Base-by-base conservation (phyloP, 2,329 filamentous ascomycete species). In the Diaporthe sp. region DNA sequence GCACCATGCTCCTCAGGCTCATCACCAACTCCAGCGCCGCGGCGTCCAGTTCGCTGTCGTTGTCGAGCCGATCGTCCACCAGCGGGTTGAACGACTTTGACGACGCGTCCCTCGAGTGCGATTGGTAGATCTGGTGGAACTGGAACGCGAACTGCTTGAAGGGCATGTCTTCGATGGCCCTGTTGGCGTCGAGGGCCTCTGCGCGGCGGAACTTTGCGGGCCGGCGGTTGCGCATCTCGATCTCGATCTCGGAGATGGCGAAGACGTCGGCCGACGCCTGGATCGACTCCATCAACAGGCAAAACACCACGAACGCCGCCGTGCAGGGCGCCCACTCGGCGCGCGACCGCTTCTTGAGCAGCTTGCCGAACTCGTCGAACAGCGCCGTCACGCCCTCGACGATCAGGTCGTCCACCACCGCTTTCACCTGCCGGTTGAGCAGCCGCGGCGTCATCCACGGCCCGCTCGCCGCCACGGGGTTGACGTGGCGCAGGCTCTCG, bases 71-170 rank as follows among this genome's bases (percentile, higher is more conserved):
- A 60, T 83, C 80, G 77, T 90, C 88, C 10, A 87, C 77, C n/a
- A 91, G 80, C 25, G 89, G 89, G 77, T 91, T 91, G 78, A 90
- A 91, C 66, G 88, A 83, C 80, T 84, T 87, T 10, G 84, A 80
- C 57, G 85, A 85, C 4, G 84, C 83, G 76, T 90, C 87, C 77
- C 84, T 84, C 72, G 83, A 85, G 79, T 90, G 88, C 28, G 89
- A 91, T 83, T 90, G 88, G 78, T 90, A 91, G 73, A 90, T 85
- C 78, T 90, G 86, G 80, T 91, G 89, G 79, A 91, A 91, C 81
- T 90, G 89, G 76, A 88, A 89, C 4, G 87, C 88, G 78, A 91
- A 90, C 81, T 91, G 89, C 81, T 87, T 88, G 79, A 91, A 91
- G 0, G 89, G 89, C 83, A 91, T 83, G 77, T 89, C 89, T 79